These are phyloP conservation scores for Lycium barbarum DNA, from an alignment of 257 asterid genomes.

Conservation along the genomic window DNA sequence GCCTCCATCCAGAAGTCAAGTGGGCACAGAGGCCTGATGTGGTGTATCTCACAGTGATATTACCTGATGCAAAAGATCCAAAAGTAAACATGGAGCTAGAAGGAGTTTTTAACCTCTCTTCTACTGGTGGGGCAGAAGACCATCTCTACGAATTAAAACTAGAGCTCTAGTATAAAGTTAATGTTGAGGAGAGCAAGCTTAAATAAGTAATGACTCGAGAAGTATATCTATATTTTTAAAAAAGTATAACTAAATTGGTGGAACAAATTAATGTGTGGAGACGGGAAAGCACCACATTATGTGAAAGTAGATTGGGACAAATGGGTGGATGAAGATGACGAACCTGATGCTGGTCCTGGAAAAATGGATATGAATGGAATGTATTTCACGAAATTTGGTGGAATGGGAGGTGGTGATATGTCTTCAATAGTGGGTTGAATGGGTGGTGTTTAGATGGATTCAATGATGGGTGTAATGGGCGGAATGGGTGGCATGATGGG, in stretches of 20 bases:
- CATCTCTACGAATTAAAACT: constrained; percentile 74
- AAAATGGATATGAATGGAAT: constrained; percentile 83
- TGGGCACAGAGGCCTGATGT: constrained; percentile 96
- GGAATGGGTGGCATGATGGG: constrained; percentile 47
- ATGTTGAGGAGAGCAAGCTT: constrained; percentile 79
- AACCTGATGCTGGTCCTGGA: constrained; percentile 65
- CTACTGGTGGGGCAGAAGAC: constrained; percentile 72
- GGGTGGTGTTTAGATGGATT: too few species aligned
- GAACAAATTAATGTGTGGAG: constrained; percentile 75
- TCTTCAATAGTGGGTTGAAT: too few species aligned
- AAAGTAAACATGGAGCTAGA: constrained; percentile 86
- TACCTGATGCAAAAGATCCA: constrained; percentile 80
- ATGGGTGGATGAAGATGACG: constrained; percentile 96
- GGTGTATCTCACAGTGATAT: constrained; percentile 73
- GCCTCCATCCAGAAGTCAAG: constrained; percentile 91
- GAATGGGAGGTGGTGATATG: constrained; percentile 39
- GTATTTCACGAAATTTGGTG: constrained; percentile 73
- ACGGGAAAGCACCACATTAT: constrained; percentile 81
- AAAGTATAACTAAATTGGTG: constrained; percentile 91
- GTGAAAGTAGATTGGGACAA: constrained; percentile 98
- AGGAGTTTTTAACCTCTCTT: constrained; percentile 81
- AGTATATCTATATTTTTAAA: constrained; percentile 74
- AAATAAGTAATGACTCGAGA: constrained; percentile 69
- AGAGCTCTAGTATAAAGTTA: constrained; percentile 72
- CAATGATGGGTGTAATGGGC: constrained; percentile 42